Base-by-base conservation (phyloP, 192 early-diverging fungal species). In the Tieghemiomyces parasiticus region DNA sequence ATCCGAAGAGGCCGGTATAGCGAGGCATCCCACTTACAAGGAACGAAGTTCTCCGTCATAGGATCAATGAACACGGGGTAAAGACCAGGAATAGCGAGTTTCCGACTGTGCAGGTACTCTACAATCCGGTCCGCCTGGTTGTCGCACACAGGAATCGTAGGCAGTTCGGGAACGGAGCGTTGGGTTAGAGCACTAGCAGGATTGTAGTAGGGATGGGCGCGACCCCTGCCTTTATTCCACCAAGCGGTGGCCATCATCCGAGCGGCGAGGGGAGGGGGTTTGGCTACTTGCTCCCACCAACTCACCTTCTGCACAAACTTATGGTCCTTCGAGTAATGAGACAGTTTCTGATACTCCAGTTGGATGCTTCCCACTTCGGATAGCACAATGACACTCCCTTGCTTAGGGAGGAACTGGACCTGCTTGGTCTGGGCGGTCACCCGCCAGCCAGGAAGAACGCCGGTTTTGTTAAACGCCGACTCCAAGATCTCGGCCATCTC, bases 281-380 rank as follows among this genome's bases (percentile, higher is more conserved):
- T 1, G 8, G 20, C 51, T 4, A 31, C 58, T 25, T n/a, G 12
- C 19, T 46, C 25, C 46, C 24, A 0, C 14, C 3, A 29, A 29
- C 31, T 35, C 78, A 85, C 82, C 58, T 59, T 66, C 28, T 75
- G 46, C 8, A 10, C 38, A 42, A 42, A 94, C 2, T 61, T 69
- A 20, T 78, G 73, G 55, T 90, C 72, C 2, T 82, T 83, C 10
- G 89, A 89, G 8, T 92, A 74, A 60, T 87, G 73, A 9, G 85
- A 85, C 24, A 94, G 75, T 46, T 87, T 85, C 65, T 80, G 79
- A 62, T 88, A 86, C 70, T 94, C 92, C 24, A 94, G 70, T 59
- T 90, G 86, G 42, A 92, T 66, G 0, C 86, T 82, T 42, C 89
- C 90, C 44, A 82, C 60, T 61, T 89, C 84, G 38, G 87, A 81